Conservation (phyloP, 331 rosid species). For the Quercus phellos region DNA sequence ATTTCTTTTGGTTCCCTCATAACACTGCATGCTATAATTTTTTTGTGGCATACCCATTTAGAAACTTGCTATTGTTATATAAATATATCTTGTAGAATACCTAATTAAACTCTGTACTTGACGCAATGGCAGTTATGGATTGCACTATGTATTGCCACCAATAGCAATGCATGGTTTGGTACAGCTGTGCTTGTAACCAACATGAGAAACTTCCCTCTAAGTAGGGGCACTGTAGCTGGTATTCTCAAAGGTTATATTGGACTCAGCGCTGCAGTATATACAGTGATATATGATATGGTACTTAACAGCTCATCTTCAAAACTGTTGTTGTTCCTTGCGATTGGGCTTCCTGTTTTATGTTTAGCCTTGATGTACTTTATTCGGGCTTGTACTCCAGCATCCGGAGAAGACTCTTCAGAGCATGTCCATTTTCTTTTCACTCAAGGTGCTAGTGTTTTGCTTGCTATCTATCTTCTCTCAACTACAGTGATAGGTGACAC, state of each 20-base stretch:
- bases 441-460: constrained; percentile 63
- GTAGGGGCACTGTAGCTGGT: constrained; percentile 78
- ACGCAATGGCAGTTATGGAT: constrained; percentile 53
- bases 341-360: constrained; percentile 53
- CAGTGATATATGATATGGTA: constrained; percentile 51
- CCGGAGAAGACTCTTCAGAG: constrained; percentile 77
- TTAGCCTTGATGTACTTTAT: constrained; percentile 65
- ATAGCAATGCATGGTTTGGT: constrained; percentile 73
- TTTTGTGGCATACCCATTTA: neutral
- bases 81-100: constrained; percentile 1
- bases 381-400: constrained; percentile 72
- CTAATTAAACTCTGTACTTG: constrained; percentile 11
- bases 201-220: constrained; percentile 94
- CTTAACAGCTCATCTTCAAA: constrained; percentile 46
- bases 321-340: constrained; percentile 55
- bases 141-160: constrained; percentile 56
- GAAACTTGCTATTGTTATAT: constrained; percentile 5
- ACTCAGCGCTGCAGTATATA: constrained; percentile 71
- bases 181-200: constrained; percentile 78
- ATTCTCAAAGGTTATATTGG: constrained; percentile 85
- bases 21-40: neutral
- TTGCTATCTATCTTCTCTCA: constrained; percentile 57
- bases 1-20: neutral
- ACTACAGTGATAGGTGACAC: constrained; percentile 32
- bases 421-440: constrained; percentile 59